phyloP scores from a whole-genome alignment of 2,329 filamentous ascomycete species.

The Conoideocrella luteorostrata region DNA sequence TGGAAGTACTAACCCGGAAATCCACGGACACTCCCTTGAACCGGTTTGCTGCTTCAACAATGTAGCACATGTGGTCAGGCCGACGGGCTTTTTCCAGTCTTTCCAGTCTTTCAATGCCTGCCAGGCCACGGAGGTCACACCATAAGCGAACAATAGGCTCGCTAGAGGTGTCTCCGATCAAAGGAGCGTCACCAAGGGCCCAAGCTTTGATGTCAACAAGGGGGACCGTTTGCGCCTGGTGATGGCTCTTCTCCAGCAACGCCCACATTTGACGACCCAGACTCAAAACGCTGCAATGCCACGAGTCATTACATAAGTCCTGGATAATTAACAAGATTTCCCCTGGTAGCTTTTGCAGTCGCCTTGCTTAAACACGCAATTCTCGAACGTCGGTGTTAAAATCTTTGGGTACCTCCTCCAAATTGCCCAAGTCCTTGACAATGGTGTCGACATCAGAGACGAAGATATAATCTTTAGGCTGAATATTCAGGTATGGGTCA shows the following conservation, averaged over 20 bases:
- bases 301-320: conserved; percentile 1
- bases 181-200: background rate
- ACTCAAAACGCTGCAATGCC: background rate
- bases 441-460: background rate
- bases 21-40: conserved; percentile 5
- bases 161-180: background rate
- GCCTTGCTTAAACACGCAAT: too few relatives aligned
- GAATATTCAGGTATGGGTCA: conserved; percentile 1
- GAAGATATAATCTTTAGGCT: background rate
- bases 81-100: background rate
- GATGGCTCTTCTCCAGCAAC: background rate
- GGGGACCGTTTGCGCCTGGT: background rate
- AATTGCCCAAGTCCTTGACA: background rate
- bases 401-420: too few relatives aligned
- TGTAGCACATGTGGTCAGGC: conserved; percentile 3
- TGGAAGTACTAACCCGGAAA: conserved; percentile 2
- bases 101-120: conserved; percentile 4
- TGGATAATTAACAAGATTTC: conserved; percentile 5
- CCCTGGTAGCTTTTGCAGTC: too few relatives aligned
- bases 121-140: background rate
- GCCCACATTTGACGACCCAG: background rate
- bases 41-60: conserved; percentile 2
- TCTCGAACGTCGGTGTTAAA: too few relatives aligned
- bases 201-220: conserved; percentile 5
- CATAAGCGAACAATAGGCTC: conserved; percentile 1